These are phyloP conservation scores for Dictyostelium gargantuum DNA, from an alignment of 208 protist species.

Conservation along the genomic window DNA sequence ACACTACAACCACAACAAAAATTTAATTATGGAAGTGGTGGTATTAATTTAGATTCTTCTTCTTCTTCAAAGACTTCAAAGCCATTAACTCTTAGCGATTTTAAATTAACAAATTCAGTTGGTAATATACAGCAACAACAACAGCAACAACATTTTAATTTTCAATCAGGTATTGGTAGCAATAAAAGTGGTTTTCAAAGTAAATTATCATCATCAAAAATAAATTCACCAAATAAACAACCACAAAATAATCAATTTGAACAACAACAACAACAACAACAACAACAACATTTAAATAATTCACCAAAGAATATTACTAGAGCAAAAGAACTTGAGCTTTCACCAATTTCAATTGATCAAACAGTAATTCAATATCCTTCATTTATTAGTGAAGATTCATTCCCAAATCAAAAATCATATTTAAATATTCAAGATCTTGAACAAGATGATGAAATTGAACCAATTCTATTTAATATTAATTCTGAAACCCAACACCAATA, in stretches of 20 bases:
- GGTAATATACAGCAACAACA: neutral
- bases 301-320: neutral
- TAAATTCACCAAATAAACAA: neutral
- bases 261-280: neutral
- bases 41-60: no score
- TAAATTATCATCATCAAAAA: no score
- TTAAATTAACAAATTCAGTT: neutral
- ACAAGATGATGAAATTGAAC: no score
- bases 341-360: neutral
- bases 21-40: no score
- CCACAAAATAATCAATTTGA: neutral
- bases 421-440: neutral
- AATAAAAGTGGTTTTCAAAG: no score
- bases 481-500: neutral
- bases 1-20: neutral
- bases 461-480: neutral
- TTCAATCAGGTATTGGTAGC: no score
- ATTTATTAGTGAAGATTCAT: neutral
- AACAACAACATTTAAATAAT: neutral
- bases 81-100: neutral
- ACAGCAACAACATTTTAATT: neutral
- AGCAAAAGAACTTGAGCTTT: neutral
- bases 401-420: neutral
- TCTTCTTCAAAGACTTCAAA: neutral
- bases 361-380: neutral